Evolutionary conservation across 352 stramenopile species (phyloP).

Genomic region (Phytophthora quininea): DNA sequence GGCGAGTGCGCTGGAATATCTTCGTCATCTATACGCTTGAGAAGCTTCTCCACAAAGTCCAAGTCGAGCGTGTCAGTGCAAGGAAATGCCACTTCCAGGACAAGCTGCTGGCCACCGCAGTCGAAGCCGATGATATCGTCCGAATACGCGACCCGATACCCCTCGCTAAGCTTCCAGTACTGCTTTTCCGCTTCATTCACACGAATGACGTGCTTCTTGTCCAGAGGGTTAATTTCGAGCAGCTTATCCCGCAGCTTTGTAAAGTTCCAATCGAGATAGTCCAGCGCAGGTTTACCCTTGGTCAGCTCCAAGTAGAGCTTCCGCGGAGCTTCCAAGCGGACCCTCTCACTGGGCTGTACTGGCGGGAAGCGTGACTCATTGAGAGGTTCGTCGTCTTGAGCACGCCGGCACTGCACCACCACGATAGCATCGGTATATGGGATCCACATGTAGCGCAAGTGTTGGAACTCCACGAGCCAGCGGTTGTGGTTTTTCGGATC

Average conservation of each 20-base stretch:
- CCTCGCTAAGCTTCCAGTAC: slow-evolving; percentile 96
- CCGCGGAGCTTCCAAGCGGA: slow-evolving; percentile 76
- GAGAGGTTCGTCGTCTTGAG: slow-evolving; percentile 51
- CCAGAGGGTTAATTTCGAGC: slow-evolving; percentile 84
- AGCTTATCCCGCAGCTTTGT: slow-evolving; percentile 87
- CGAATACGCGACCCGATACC: slow-evolving; percentile 90
- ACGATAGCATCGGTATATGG: slow-evolving; percentile 96
- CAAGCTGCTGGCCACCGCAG: slow-evolving; percentile 98
- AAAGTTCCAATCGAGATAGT: slow-evolving; percentile 83
- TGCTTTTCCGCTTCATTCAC: slow-evolving; percentile 96
- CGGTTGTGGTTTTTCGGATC: slow-evolving; percentile 79
- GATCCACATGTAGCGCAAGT: slow-evolving; percentile 99
- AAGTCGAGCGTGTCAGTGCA: slow-evolving; percentile 85
- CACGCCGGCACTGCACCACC: slow-evolving; percentile 90
- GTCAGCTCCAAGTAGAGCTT: slow-evolving; percentile 83
- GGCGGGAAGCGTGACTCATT: slow-evolving; percentile 51
- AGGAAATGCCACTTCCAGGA: slow-evolving; percentile 97
- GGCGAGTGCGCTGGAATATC: slow-evolving; percentile 94
- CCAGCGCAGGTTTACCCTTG: slow-evolving; percentile 55
- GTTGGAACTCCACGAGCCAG: slow-evolving; percentile 81
- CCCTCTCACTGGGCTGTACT: slow-evolving; percentile 52
- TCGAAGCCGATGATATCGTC: slow-evolving; percentile 98
- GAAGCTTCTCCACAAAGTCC: slow-evolving; percentile 93
- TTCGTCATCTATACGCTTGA: slow-evolving; percentile 92
- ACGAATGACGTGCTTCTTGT: slow-evolving; percentile 92